A percentile compares a stretch with the other conserved stretches of the same genome.
Evolutionary conservation across 495 filamentous ascomycete genomes (phyloP).

Genomic region (Penicillium arizonense): DNA sequence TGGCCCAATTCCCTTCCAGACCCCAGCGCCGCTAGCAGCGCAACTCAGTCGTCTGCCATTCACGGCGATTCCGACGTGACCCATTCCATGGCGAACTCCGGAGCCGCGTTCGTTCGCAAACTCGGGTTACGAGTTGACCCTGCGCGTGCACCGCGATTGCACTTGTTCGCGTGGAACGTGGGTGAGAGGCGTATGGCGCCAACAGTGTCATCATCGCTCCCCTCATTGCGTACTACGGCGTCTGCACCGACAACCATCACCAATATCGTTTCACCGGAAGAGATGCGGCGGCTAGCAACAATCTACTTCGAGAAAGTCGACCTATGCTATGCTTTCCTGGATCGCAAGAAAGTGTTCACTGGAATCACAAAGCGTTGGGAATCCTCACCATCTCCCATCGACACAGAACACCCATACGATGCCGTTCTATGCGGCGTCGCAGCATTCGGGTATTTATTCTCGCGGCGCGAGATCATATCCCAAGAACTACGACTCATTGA

Average conservation of each 20-base stretch:
- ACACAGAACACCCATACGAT: conserved; percentile 37
- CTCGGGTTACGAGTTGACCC: conserved; percentile 52
- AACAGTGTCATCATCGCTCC: conserved; percentile 3
- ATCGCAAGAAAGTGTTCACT: conserved; percentile 31
- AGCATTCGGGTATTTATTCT: conserved; percentile 49
- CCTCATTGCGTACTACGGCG: conserved; percentile 5
- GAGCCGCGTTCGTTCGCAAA: conserved; percentile 53
- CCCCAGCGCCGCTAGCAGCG: conserved; percentile 2
- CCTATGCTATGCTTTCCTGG: conserved; percentile 50
- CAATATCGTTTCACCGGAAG: conserved; percentile 38
- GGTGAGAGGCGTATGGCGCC: conserved; percentile 37
- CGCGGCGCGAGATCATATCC: conserved; percentile 26
- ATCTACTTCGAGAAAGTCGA: conserved; percentile 53
- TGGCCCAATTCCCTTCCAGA: conserved; percentile 3
- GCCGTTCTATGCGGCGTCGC: conserved; percentile 48
- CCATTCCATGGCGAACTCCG: conserved; percentile 49
- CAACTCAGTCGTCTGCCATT: conserved; percentile 8
- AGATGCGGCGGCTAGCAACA: conserved; percentile 37
- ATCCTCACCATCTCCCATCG: conserved; percentile 6
- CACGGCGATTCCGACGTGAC: neutral
- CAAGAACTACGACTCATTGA: conserved; percentile 40
- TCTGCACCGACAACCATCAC: conserved; percentile 24
- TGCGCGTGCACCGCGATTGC: conserved; percentile 47
- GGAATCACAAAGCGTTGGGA: conserved; percentile 40
- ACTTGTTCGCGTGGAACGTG: conserved; percentile 58